Base-by-base conservation (phyloP, 2,329 filamentous ascomycete species). In the Sporothrix curviconia region DNA sequence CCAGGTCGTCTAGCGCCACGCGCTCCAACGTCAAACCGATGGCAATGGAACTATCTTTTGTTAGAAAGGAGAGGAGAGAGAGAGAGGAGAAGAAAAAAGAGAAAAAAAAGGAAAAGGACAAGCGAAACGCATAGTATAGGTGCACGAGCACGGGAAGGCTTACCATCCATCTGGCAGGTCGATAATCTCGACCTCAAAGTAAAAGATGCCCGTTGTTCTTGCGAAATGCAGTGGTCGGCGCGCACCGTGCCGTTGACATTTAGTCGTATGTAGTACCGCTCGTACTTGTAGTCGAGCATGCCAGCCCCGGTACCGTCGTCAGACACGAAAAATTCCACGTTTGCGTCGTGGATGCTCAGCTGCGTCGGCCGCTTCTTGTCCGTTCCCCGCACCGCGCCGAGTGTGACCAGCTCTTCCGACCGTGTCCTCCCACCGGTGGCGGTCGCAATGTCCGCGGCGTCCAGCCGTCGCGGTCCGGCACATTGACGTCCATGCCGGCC, bases 131-230 rank as follows among this genome's bases (percentile, higher is more conserved):
- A 32, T 6, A 32, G 11, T 5, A 32, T 5, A 32, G 28, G 28
- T 5, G n/a, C n/a, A n/a, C n/a, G n/a, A n/a, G n/a, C n/a, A n/a
- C n/a, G n/a, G n/a, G n/a, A n/a, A n/a, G 19, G 11, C 30, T 7
- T 53, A 58, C 56, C 39, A 28, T 15, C 15, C 17, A 4, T 22
- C 3, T 3, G 8, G 5, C 7, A 52, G 37, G 11, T 55, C 28
- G 12, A 55, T 12, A 22, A 59, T 43, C 14, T 59, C 57, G 8
- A 59, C 57, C 37, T 59, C 57, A 32, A 43, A 59, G 37, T 59
- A 59, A 22, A 55, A 59, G 24, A 59, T 44, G 19, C 52, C 57
- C 9, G n/a, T 36, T 17, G 32, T 37, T 43, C 19, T 17, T 11
- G n/a, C n/a, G 51, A 42, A 2, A 59, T 43, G 37, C 50, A 36